These are phyloP conservation scores for Boletus vermiculosoides DNA, from an alignment of 768 basidiomycete species.

Conservation along the genomic window DNA sequence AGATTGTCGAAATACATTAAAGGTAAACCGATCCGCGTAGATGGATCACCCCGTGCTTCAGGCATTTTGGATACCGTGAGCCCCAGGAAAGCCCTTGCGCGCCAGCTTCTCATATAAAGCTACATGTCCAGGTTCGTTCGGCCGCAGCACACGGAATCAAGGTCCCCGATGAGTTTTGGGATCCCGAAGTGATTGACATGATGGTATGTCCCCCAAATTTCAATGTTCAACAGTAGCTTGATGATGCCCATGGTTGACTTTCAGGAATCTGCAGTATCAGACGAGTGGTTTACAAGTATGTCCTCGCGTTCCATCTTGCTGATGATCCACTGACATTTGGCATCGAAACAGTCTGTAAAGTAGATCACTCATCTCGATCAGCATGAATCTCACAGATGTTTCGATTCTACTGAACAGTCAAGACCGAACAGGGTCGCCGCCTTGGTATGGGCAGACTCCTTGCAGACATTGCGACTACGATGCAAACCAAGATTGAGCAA, in stretches of 20 bases:
- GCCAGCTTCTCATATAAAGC: background rate
- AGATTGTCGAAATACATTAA: conserved; percentile 67
- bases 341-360: conserved; percentile 24
- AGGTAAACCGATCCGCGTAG: conserved; percentile 68
- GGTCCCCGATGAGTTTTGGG: conserved; percentile 71
- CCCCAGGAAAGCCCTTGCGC: background rate
- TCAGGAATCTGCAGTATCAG: conserved; percentile 70
- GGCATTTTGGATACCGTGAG: conserved; percentile 71
- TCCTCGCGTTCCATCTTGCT: background rate
- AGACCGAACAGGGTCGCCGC: conserved; percentile 69
- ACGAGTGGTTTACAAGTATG: conserved; percentile 75
- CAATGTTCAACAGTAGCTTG: background rate
- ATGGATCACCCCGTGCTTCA: conserved; percentile 72
- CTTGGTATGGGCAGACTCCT: conserved; percentile 79
- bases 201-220: conserved; percentile 45
- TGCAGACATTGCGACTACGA: conserved; percentile 57
- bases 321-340: conserved; percentile 2
- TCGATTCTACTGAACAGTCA: conserved; percentile 45
- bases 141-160: conserved; percentile 68
- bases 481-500: conserved; percentile 54
- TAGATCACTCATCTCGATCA: background rate
- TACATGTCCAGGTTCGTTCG: conserved; percentile 54
- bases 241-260: background rate
- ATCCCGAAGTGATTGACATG: conserved; percentile 53
- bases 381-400: conserved; percentile 1